Evolutionary conservation across 345 rosid species (phyloP), one percentile per base, ranked within the genome.

Genomic region (Isatis tinctoria): DNA sequence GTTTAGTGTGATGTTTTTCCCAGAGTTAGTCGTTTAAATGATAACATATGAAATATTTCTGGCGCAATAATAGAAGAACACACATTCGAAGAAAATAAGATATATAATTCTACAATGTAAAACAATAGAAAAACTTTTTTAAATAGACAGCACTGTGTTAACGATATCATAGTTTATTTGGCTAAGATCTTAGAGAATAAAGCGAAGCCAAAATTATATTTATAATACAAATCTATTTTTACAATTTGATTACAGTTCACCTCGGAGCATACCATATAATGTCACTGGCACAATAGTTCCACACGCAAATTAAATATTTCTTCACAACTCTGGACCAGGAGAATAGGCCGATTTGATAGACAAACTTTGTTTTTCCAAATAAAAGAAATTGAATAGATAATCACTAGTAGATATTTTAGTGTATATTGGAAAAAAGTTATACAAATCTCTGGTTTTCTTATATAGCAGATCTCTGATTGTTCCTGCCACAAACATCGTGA

Each of bases 401-500:
- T 70, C 40, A 64, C 67, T 64, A 47, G 62, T 37, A 57, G 80
- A 77, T 77, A 76, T 76, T 76, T 54, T 61, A 56, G 66, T 64
- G 71, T 44, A 54, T 53, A 44, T 51, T 48, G 22, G 54, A n/a
- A 32, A 56, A 75, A 60, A 26, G 64, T 61, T 40, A 60, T 44
- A 53, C 51, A 76, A 76, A 69, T 64, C 58, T 43, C 6, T 41
- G 33, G 69, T 32, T 69, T 69, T 60, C 30, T n/a, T 8, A 52
- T 69, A 33, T 10, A 64, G 60, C 51, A 63, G 70, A 76, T 63
- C 58, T 70, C 67, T 76, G 80, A 76, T 76, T 76, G 76, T 64
- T 76, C 72, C 76, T 76, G 80, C 80, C 75, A 76, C 80, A 76
- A 76, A 64, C 75, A 76, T 76, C 80, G 80, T 76, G 76, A 76